Conservation (phyloP, 352 stramenopile genomes). For the Phytophthora ohioensis region DNA sequence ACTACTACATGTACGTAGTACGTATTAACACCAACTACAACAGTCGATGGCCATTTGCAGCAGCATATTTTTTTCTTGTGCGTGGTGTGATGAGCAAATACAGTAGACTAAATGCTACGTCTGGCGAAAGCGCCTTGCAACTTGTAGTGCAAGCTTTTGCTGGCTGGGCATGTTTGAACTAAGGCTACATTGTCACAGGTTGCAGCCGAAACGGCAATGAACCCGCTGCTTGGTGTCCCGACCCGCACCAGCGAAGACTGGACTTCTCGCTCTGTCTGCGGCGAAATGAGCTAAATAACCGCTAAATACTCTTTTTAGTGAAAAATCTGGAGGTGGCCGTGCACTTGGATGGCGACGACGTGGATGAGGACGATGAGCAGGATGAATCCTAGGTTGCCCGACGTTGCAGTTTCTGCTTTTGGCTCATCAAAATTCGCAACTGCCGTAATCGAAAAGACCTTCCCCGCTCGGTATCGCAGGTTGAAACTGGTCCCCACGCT, state of each 20-base stretch:
- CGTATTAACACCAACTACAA: no score
- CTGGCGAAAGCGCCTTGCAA: no score
- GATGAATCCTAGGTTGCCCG: no score
- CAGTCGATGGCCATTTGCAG: no score
- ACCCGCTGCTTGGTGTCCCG: background rate
- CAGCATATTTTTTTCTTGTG: no score
- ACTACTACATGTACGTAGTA: no score
- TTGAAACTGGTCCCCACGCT: constrained; percentile 9
- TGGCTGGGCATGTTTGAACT: background rate
- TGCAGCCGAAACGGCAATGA: background rate
- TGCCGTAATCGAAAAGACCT: constrained; percentile 21
- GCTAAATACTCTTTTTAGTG: no score
- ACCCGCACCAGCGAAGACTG: background rate
- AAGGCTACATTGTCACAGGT: background rate
- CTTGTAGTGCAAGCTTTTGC: background rate
- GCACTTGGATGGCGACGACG: no score
- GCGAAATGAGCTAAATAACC: background rate
- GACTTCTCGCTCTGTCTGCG: constrained; percentile 1
- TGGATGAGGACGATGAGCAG: no score
- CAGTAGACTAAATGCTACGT: no score
- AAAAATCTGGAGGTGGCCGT: background rate
- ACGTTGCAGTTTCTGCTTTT: background rate
- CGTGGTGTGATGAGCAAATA: no score
- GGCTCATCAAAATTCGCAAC: background rate
- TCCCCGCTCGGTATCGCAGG: constrained; percentile 3